These are phyloP conservation scores for Trichoderma citrinoviride DNA, from an alignment of 2,329 filamentous ascomycete genomes.

Conservation along the genomic window DNA sequence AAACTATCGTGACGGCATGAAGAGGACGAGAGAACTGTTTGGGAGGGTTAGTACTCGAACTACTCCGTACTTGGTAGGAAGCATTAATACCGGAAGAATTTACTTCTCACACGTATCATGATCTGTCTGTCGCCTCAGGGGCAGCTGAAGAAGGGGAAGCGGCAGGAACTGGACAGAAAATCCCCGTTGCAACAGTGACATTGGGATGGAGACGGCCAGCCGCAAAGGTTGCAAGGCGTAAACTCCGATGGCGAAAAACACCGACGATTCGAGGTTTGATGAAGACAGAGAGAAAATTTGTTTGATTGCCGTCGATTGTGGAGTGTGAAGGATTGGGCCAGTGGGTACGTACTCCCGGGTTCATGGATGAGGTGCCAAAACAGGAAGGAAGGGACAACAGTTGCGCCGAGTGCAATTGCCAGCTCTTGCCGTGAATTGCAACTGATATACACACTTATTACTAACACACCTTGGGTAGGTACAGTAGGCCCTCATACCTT, in stretches of 20 bases:
- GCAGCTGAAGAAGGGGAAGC: neutral
- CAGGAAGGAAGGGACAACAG: slow-evolving; percentile 4
- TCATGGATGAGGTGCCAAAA: neutral
- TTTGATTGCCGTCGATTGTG: neutral
- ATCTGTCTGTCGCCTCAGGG: neutral
- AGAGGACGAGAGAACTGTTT: neutral
- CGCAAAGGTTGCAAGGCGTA: neutral
- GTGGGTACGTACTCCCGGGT: neutral
- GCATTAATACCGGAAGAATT: too few species aligned
- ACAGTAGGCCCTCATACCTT: too few species aligned
- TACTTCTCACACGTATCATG: neutral
- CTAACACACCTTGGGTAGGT: too few species aligned
- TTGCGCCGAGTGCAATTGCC: neutral
- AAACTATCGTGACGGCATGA: too few species aligned
- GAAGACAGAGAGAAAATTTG: neutral
- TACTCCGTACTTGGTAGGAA: too few species aligned
- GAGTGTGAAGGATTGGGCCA: neutral
- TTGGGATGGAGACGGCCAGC: neutral
- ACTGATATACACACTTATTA: neutral
- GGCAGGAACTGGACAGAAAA: neutral
- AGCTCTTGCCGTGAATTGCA: neutral
- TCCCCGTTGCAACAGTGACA: neutral
- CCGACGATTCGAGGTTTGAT: neutral
- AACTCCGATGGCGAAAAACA: neutral
- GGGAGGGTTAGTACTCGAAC: neutral